Evolutionary conservation across 352 stramenopile genomes (phyloP), one percentile per base, ranked within the genome.

Genomic region (Globisporangium nodosum): DNA sequence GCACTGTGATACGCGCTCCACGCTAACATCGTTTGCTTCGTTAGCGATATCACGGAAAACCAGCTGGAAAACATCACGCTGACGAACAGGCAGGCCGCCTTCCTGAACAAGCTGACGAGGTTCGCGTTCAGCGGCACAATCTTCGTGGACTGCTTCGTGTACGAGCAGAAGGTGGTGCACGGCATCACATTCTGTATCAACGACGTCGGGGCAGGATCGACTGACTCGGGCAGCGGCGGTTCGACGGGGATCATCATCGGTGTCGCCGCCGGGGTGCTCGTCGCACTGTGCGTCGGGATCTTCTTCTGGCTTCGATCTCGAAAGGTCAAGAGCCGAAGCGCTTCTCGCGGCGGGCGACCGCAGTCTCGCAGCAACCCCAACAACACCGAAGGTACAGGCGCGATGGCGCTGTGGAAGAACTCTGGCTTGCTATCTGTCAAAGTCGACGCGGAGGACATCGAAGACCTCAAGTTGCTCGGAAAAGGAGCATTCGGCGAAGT

Each of bases 401-500:
- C 43, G 6, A 21, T 47, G 1, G 76, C 73, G 24, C 43, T 79
- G 13, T 81, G 73, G 73, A 73, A 71, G 30, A 70, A 78, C 15
- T 58, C 72, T 16, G 70, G 71, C n/a, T 54, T 81, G 46, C 45
- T 81, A 12, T 69, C 73, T 0, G 37, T 81, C 20, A 68, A 75
- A 49, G 58, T 81, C 0, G 70, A 74, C 15, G 56, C 59, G 20
- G 61, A 78, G n/a, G 73, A 82, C 21, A 63, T 85, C 21, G 46
- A 71, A 45, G 76, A 86, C 18, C 39, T 83, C 0, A 52, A 51
- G 2, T 63, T 61, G 20, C 64, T 86, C 27, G 71, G 64, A 1
- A 52, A 56, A 13, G 73, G 73, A 15, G 66, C 69, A 0, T 74
- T 73, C 12, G 46, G 66, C 1, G 61, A 82, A 7, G 71, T 85